A percentile compares a stretch with the other conserved stretches of the same genome.
phyloP scores from a whole-genome alignment of 495 filamentous ascomycete species.

The Penicillium dipodomyicola region DNA sequence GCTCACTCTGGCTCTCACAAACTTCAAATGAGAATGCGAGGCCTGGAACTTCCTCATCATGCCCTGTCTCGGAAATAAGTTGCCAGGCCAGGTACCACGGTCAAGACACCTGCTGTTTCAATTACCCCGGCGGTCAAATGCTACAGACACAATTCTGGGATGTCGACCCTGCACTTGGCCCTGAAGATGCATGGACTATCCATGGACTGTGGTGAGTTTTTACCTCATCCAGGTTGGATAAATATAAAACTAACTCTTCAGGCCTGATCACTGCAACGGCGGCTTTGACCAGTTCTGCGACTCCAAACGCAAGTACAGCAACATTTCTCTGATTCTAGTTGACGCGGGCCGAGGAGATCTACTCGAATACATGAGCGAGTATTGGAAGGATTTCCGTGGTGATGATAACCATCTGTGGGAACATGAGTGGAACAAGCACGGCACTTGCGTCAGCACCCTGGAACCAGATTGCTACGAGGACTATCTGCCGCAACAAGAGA shows the following conservation, averaged over 20 bases:
- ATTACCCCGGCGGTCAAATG: conserved; percentile 73
- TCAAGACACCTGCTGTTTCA: conserved; percentile 76
- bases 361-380: conserved; percentile 70
- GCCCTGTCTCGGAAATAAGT: conserved; percentile 53
- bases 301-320: conserved; percentile 61
- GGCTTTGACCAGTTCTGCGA: conserved; percentile 75
- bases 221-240: neutral
- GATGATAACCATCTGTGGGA: conserved; percentile 71
- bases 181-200: conserved; percentile 77
- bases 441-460: conserved; percentile 59
- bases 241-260: conserved; percentile 17
- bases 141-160: conserved; percentile 92
- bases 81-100: conserved; percentile 56
- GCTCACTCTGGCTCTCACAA: conserved; percentile 35
- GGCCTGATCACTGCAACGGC: conserved; percentile 86
- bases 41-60: conserved; percentile 29
- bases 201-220: conserved; percentile 72
- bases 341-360: conserved; percentile 60
- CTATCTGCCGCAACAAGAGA: conserved; percentile 62
- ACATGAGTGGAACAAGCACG: conserved; percentile 89
- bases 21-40: conserved; percentile 16
- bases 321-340: conserved; percentile 66
- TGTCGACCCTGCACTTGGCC: conserved; percentile 63
- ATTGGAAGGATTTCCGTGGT: conserved; percentile 70
- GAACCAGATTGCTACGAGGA: conserved; percentile 68